A percentile compares a stretch with the other conserved stretches of the same genome.
These are phyloP conservation scores for Fusarium dlaminii DNA, from an alignment of 2,329 filamentous ascomycete species.

Conservation along the genomic window DNA sequence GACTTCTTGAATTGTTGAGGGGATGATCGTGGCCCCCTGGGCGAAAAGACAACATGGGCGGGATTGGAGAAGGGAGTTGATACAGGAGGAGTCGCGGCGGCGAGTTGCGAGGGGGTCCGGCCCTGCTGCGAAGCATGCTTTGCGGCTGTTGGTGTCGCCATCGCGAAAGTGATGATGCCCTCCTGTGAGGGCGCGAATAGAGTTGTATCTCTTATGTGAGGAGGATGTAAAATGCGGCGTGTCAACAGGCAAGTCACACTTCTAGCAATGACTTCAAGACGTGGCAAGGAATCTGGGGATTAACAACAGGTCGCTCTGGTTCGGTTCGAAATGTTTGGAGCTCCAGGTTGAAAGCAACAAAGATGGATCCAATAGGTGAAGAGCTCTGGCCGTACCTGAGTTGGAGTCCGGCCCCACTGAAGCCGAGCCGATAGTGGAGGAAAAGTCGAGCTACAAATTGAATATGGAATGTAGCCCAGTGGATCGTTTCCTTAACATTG, in stretches of 20 bases:
- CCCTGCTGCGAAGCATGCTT: slow-evolving; percentile 58
- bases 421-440: slow-evolving; percentile 26
- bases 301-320: not conserved
- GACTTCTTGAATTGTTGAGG: slow-evolving; percentile 73
- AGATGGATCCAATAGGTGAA: not conserved
- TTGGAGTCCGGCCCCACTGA: slow-evolving; percentile 34
- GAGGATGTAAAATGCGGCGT: not conserved
- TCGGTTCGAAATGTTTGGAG: not conserved
- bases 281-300: not conserved
- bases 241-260: too few relatives aligned
- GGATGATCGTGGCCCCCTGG: slow-evolving; percentile 66
- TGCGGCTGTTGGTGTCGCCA: slow-evolving; percentile 62
- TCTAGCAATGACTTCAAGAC: not conserved
- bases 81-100: slow-evolving; percentile 70
- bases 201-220: not conserved
- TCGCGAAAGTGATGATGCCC: slow-evolving; percentile 39
- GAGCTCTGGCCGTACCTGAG: slow-evolving; percentile 4
- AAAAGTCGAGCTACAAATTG: not conserved
- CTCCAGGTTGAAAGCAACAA: slow-evolving; percentile 9
- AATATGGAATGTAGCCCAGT: not conserved
- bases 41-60: slow-evolving; percentile 67
- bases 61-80: slow-evolving; percentile 72
- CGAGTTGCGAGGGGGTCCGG: slow-evolving; percentile 60
- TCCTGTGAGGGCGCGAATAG: slow-evolving; percentile 19
- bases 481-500: not conserved